These are phyloP conservation scores for Neopestalotiopsis rosae DNA, from an alignment of 2,329 filamentous ascomycete species.

Conservation along the genomic window DNA sequence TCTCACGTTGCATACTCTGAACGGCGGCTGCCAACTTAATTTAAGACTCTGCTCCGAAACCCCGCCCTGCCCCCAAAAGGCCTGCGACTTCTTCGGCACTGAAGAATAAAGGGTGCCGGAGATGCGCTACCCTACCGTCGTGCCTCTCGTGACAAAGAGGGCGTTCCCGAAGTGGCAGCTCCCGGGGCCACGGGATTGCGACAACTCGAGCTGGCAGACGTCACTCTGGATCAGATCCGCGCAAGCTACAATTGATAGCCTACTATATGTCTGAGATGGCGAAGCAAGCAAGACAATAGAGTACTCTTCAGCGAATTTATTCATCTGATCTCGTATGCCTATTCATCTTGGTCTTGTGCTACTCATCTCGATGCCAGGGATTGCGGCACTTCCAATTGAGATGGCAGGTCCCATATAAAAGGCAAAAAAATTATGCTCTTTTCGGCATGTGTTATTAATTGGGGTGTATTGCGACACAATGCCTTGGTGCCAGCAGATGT, in stretches of 20 bases:
- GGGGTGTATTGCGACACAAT: neutral
- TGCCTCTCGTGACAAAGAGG: neutral
- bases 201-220: neutral
- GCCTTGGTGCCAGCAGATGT: neutral
- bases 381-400: neutral
- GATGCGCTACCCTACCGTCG: neutral
- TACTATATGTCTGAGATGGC: neutral
- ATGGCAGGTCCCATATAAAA: neutral
- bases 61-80: neutral
- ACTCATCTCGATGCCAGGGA: neutral
- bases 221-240: neutral
- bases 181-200: neutral
- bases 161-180: slow-evolving; percentile 2
- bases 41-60: slow-evolving; percentile 3
- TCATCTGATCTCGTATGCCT: neutral
- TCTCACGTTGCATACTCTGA: neutral
- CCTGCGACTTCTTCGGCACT: neutral
- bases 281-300: neutral
- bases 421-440: neutral
- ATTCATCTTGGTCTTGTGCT: neutral
- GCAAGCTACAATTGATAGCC: neutral
- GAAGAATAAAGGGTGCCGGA: neutral
- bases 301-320: neutral
- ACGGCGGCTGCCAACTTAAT: slow-evolving; percentile 14
- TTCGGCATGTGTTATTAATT: slow-evolving; percentile 1